Evolutionary conservation across 2,329 filamentous ascomycete species (phyloP).

Genomic region (Chrysoporthe cubensis): DNA sequence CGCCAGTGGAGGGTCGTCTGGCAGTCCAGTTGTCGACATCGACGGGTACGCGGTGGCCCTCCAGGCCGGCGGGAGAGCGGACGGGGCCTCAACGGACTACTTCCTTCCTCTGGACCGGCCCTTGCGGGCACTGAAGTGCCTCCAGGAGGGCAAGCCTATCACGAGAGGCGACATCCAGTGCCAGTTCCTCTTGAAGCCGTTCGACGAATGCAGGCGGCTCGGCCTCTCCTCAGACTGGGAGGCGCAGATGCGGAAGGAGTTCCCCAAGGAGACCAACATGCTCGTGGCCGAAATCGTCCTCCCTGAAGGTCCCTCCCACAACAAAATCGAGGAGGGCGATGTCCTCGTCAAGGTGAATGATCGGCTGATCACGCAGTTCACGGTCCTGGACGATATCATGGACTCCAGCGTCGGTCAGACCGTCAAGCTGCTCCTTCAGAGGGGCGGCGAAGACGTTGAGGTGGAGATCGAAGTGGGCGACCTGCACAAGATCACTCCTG

Average conservation of each 20-base stretch:
- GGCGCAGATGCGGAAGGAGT: conserved; percentile 77
- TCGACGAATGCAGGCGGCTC: conserved; percentile 91
- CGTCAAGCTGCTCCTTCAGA: conserved; percentile 82
- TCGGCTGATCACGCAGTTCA: conserved; percentile 90
- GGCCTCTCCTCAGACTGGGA: conserved; percentile 87
- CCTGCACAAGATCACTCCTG: conserved; percentile 91
- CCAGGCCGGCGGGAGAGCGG: conserved; percentile 90
- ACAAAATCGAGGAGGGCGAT: conserved; percentile 91
- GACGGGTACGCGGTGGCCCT: conserved; percentile 90
- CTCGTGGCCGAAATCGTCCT: conserved; percentile 94
- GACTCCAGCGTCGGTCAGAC: conserved; percentile 82
- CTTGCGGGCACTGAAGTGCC: conserved; percentile 81
- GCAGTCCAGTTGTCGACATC: conserved; percentile 95
- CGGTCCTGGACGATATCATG: conserved; percentile 86
- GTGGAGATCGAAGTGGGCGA: conserved; percentile 86
- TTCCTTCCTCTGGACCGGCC: conserved; percentile 94
- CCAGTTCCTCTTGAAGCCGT: conserved; percentile 95
- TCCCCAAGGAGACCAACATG: conserved; percentile 95
- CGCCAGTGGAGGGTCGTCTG: conserved; percentile 96
- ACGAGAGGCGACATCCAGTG: conserved; percentile 97
- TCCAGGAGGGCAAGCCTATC: conserved; percentile 75
- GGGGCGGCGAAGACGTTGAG: conserved; percentile 85
- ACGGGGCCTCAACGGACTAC: conserved; percentile 96
- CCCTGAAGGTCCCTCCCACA: conserved; percentile 84
- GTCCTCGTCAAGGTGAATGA: conserved; percentile 92